A percentile compares a stretch with the other conserved stretches of the same genome.
These are phyloP conservation scores for Cyberlindnera maritima DNA, from an alignment of 805 yeast species.

Conservation along the genomic window DNA sequence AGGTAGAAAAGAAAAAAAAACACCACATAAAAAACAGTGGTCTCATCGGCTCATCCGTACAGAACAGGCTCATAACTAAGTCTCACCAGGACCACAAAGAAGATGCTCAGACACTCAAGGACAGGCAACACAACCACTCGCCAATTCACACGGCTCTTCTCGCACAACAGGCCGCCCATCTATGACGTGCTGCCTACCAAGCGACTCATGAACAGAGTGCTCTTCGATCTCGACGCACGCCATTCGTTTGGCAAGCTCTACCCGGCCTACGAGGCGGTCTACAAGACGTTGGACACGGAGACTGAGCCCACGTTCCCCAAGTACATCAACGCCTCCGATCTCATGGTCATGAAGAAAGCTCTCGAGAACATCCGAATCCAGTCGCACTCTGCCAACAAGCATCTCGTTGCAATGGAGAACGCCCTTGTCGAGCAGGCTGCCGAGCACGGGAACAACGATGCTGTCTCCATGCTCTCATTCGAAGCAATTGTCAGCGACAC, in stretches of 20 bases:
- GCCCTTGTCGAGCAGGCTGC: slow-evolving; percentile 81
- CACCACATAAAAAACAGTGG: background rate
- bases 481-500: slow-evolving; percentile 48
- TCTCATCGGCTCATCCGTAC: too few relatives aligned
- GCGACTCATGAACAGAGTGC: slow-evolving; percentile 51
- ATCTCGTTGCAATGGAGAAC: slow-evolving; percentile 62
- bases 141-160: slow-evolving; percentile 13
- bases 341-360: slow-evolving; percentile 66
- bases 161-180: slow-evolving; percentile 35
- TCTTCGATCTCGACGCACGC: slow-evolving; percentile 66
- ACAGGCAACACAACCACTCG: background rate
- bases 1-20: slow-evolving; percentile 1
- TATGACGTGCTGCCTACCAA: slow-evolving; percentile 55
- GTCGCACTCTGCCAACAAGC: slow-evolving; percentile 56
- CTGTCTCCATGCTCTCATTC: slow-evolving; percentile 70
- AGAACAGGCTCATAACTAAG: too few relatives aligned
- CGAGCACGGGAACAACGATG: slow-evolving; percentile 78
- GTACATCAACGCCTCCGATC: slow-evolving; percentile 51
- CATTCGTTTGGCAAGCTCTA: slow-evolving; percentile 51
- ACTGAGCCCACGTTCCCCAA: slow-evolving; percentile 35
- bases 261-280: slow-evolving; percentile 51
- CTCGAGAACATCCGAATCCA: slow-evolving; percentile 58
- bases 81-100: too few relatives aligned
- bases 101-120: too few relatives aligned
- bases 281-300: slow-evolving; percentile 40